Evolutionary conservation across 148 eudicot species (phyloP).

Genomic region (Chenopodium formosanum): DNA sequence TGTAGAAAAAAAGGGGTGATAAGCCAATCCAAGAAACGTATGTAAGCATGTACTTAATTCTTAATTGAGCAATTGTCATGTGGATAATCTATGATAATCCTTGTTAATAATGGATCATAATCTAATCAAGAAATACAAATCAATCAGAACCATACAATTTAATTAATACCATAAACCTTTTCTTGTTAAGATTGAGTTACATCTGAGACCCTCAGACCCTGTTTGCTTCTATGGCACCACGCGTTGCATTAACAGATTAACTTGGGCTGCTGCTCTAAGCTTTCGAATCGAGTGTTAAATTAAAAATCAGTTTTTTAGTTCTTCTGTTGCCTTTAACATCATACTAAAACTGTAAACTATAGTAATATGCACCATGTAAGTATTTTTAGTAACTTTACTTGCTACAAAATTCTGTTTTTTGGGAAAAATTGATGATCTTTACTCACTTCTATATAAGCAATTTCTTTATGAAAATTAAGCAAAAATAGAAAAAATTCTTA

Average conservation of each 20-base stretch:
- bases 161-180: neutral
- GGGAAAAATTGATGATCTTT: neutral
- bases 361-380: neutral
- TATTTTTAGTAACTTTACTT: neutral
- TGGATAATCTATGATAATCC: constrained; percentile 23
- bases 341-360: too few species aligned
- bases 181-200: neutral
- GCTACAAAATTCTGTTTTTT: neutral
- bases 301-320: neutral
- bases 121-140: neutral
- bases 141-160: constrained; percentile 6
- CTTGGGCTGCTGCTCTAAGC: neutral
- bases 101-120: neutral
- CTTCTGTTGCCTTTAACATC: neutral
- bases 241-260: neutral
- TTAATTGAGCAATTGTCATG: neutral
- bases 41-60: constrained; percentile 9
- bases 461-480: neutral
- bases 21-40: constrained; percentile 9
- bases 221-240: neutral
- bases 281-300: neutral
- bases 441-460: neutral
- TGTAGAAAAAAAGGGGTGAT: constrained; percentile 11
- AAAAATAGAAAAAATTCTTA: neutral
- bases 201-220: neutral